Base-by-base conservation (phyloP, 164 flowering plant genomes). In the Akebia trifoliata region DNA sequence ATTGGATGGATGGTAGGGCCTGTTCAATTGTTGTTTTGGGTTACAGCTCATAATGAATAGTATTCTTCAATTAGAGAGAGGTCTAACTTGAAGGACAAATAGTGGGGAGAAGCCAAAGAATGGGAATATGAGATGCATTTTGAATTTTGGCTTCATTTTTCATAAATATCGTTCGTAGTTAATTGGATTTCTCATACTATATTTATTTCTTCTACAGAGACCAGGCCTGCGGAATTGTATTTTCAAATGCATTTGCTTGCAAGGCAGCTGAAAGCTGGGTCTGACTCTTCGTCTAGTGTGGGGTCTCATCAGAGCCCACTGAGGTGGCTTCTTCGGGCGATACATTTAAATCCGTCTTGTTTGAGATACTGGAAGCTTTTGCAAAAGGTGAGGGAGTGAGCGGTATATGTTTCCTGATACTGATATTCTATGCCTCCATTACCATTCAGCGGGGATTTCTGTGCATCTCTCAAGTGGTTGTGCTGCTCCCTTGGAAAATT, bases 181-280 rank as follows among this genome's bases (percentile, higher is more conserved):
- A n/a, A 20, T 36, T 35, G 54, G 38, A 36, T 39, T 62, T 39
- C 60, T 47, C 40, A 31, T 11, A 56, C 52, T 46, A 43, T 32
- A 17, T 50, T 48, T 44, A 15, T 63, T 37, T 65, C 39, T 49
- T 20, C 35, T 21, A 45, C 84, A 91, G 98, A 76, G 53, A 72
- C 44, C 72, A 87, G 84, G 65, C 94, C 95, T 39, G 91, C 95
- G 25, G 98, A 93, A 44, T 64, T 85, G 20, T 82, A 68, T 54
- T 81, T 93, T 57, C 98, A 85, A 69, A 90, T 93, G 95, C 82
- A 89, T 74, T 70, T 93, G 76, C 84, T 87, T 43, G 78, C 83
- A 60, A 76, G 54, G 45, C 74, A 69, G 58, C 48, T 48, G 12
- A 69, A 75, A 64, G 66, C 43, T 28, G 68, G 60, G 14, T 21